These are phyloP conservation scores for Sicyos edulis DNA, from an alignment of 306 rosid genomes.

Conservation along the genomic window DNA sequence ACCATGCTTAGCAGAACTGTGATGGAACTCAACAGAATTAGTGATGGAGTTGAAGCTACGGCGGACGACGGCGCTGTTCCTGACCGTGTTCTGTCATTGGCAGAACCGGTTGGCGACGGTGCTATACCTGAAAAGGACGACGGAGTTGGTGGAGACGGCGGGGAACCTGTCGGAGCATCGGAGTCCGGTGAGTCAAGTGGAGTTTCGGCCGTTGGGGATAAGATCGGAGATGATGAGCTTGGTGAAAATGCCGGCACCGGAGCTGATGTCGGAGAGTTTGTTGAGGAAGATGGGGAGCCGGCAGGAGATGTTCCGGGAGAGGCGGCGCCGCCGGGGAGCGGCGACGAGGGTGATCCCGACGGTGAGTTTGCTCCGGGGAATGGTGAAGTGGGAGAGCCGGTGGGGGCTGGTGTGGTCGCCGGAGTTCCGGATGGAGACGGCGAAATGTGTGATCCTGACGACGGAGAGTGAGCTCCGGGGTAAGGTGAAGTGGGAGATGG, in stretches of 20 bases:
- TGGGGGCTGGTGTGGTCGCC: background rate
- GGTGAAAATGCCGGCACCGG: background rate
- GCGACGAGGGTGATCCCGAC: background rate
- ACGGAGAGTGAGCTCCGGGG: constrained; percentile 21
- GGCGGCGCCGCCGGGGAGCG: background rate
- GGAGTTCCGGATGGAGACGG: constrained; percentile 10
- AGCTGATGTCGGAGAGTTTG: constrained; percentile 18
- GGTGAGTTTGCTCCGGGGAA: constrained; percentile 13
- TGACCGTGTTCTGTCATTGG: background rate
- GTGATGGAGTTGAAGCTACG: background rate
- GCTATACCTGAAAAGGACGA: background rate
- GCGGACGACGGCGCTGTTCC: background rate
- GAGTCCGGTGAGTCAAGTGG: background rate
- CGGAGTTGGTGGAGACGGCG: constrained; percentile 24
- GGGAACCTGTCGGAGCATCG: background rate
- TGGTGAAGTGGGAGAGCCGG: constrained; percentile 12
- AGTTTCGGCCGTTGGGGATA: background rate
- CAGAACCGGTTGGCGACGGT: background rate
- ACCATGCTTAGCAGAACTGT: background rate
- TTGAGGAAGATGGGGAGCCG: constrained; percentile 18
- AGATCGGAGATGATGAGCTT: background rate
- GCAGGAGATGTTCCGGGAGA: background rate
- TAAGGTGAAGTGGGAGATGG: constrained; percentile 16
- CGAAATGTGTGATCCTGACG: background rate
- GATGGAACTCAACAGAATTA: background rate